Evolutionary conservation across 768 basidiomycete species (phyloP).

Genomic region (Piloderma croceum): DNA sequence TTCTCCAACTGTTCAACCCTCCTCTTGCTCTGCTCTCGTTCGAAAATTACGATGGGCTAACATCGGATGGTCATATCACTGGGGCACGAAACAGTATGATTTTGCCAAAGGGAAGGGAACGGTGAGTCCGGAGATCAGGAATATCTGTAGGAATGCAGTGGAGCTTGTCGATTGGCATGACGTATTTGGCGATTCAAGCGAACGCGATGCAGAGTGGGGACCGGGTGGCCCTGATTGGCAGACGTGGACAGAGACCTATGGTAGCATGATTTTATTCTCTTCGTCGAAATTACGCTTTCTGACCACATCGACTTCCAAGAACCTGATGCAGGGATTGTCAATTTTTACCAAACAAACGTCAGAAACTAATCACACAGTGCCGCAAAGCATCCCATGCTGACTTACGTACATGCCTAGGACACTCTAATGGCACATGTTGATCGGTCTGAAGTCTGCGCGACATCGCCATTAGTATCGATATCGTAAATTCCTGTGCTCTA

Average conservation of each 20-base stretch:
- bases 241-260: constrained; percentile 73
- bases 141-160: constrained; percentile 62
- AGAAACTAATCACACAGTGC: background rate
- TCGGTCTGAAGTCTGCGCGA: constrained; percentile 88
- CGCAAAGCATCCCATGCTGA: no score
- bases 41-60: constrained; percentile 91
- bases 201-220: constrained; percentile 42
- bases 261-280: constrained; percentile 33
- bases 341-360: constrained; percentile 84
- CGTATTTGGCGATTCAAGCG: constrained; percentile 41
- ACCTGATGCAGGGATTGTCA: constrained; percentile 95
- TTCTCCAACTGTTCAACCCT: constrained; percentile 51
- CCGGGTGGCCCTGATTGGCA: constrained; percentile 57
- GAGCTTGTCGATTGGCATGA: constrained; percentile 59
- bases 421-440: constrained; percentile 98
- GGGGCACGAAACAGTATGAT: constrained; percentile 94
- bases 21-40: constrained; percentile 51
- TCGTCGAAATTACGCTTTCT: constrained; percentile 8
- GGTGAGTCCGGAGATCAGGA: constrained; percentile 51
- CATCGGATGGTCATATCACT: constrained; percentile 94
- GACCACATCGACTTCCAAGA: constrained; percentile 37
- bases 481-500: constrained; percentile 54
- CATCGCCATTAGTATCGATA: constrained; percentile 88
- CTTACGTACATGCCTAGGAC: no score
- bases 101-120: constrained; percentile 64